phyloP scores from a whole-genome alignment of 805 yeast genomes.

The Starmerella asiatica region DNA sequence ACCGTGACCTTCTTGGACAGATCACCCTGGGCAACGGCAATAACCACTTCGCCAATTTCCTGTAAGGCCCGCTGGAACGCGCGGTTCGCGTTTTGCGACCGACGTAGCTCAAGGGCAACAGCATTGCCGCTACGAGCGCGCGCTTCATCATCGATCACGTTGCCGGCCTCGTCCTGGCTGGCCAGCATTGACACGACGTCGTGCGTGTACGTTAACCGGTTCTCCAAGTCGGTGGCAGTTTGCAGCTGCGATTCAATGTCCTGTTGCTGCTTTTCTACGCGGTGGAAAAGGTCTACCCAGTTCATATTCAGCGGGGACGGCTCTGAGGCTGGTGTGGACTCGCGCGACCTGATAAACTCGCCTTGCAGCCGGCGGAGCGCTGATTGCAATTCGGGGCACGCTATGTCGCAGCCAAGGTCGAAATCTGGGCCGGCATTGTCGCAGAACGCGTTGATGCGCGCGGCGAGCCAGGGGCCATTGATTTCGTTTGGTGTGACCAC shows the following conservation, averaged over 20 bases:
- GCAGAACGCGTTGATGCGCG: slow-evolving; percentile 19
- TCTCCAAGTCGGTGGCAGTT: slow-evolving; percentile 26
- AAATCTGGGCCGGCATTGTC: slow-evolving; percentile 13
- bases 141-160: slow-evolving; percentile 9
- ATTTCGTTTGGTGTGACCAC: too few species aligned
- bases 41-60: slow-evolving; percentile 76
- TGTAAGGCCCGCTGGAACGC: slow-evolving; percentile 55
- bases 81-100: slow-evolving; percentile 43
- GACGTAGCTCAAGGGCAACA: slow-evolving; percentile 28
- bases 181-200: slow-evolving; percentile 26
- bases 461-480: slow-evolving; percentile 15
- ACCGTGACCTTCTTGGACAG: slow-evolving; percentile 66
- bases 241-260: slow-evolving; percentile 27
- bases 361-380: slow-evolving; percentile 21
- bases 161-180: slow-evolving; percentile 17
- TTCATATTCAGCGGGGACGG: slow-evolving; percentile 7
- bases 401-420: slow-evolving; percentile 18
- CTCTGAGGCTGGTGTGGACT: neutral
- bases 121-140: slow-evolving; percentile 3
- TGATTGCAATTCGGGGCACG: slow-evolving; percentile 13
- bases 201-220: slow-evolving; percentile 26
- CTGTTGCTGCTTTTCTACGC: slow-evolving; percentile 27
- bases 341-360: neutral
- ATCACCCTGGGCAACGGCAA: slow-evolving; percentile 82
- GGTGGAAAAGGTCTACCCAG: slow-evolving; percentile 24